phyloP scores from a whole-genome alignment of 371 early-diverging fungal genomes.

The Lichtheimia ornata region DNA sequence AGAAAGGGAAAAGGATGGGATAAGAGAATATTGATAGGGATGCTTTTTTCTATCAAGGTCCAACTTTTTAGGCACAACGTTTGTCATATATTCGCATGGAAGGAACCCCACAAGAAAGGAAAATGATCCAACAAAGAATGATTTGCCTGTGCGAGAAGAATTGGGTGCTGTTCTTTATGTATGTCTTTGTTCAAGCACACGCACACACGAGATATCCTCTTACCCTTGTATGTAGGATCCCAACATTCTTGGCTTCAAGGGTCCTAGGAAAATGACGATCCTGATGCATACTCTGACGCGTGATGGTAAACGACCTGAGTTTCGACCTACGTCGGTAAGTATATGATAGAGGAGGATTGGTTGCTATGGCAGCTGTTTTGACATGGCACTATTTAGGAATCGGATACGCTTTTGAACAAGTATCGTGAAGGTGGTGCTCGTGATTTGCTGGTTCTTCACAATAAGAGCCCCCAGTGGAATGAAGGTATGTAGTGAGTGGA shows the following conservation, averaged over 20 bases:
- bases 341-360: too few relatives aligned
- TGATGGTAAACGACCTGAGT: constrained; percentile 64
- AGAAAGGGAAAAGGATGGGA: not conserved
- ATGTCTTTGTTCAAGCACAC: constrained; percentile 21
- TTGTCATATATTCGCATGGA: constrained; percentile 75
- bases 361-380: too few relatives aligned
- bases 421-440: constrained; percentile 59
- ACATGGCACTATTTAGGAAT: constrained; percentile 39
- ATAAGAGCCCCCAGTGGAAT: constrained; percentile 94
- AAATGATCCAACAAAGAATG: constrained; percentile 30
- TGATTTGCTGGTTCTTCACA: constrained; percentile 75
- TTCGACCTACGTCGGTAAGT: constrained; percentile 56
- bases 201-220: not conserved
- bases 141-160: constrained; percentile 64
- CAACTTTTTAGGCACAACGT: constrained; percentile 88
- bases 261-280: constrained; percentile 92
- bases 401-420: constrained; percentile 68
- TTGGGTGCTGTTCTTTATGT: constrained; percentile 83
- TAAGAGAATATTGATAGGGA: too few relatives aligned
- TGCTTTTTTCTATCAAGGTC: constrained; percentile 39
- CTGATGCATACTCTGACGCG: constrained; percentile 73
- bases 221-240: constrained; percentile 62
- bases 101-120: constrained; percentile 53
- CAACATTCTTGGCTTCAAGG: constrained; percentile 88
- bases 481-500: constrained; percentile 53